Evolutionary conservation across 768 basidiomycete species (phyloP).

Genomic region (Lentinula guzmanii): DNA sequence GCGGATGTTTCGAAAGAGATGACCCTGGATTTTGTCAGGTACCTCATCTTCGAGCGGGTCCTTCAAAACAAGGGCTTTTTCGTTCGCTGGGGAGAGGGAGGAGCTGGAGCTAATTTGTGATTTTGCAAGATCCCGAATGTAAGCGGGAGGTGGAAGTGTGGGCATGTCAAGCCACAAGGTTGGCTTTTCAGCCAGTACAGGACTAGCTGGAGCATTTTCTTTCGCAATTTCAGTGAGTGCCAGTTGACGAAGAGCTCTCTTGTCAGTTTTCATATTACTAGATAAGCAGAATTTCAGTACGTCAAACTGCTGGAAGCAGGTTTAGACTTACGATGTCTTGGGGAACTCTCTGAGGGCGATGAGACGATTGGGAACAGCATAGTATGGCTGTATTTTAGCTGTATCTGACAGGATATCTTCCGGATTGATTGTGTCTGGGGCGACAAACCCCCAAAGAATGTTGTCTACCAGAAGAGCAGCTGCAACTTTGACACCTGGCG

Average conservation of each 20-base stretch:
- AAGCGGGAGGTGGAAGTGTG: conserved; percentile 20
- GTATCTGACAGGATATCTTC: conserved; percentile 38
- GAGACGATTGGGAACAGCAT: conserved; percentile 48
- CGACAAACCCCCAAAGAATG: conserved; percentile 52
- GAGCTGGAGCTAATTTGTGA: neutral
- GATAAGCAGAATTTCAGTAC: neutral
- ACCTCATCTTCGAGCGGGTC: conserved; percentile 45
- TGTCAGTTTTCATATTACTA: conserved; percentile 49
- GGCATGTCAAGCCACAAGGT: conserved; percentile 13
- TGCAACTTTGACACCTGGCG: conserved; percentile 36
- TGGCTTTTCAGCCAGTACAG: conserved; percentile 14
- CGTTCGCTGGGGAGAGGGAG: neutral
- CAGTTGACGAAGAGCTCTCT: conserved; percentile 34
- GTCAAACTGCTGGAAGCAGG: neutral
- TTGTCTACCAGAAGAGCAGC: conserved; percentile 44
- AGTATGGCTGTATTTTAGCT: conserved; percentile 51
- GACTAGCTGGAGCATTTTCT: conserved; percentile 10
- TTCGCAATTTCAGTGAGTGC: conserved; percentile 18
- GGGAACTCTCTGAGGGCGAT: conserved; percentile 41
- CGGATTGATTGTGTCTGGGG: conserved; percentile 28
- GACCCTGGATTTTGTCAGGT: conserved; percentile 46
- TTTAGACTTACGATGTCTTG: conserved; percentile 37
- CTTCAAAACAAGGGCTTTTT: conserved; percentile 39
- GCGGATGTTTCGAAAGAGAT: conserved; percentile 43
- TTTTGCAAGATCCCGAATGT: conserved; percentile 3